These are phyloP conservation scores for Meripilus lineatus DNA, from an alignment of 1,284 basidiomycete species.

Conservation along the genomic window DNA sequence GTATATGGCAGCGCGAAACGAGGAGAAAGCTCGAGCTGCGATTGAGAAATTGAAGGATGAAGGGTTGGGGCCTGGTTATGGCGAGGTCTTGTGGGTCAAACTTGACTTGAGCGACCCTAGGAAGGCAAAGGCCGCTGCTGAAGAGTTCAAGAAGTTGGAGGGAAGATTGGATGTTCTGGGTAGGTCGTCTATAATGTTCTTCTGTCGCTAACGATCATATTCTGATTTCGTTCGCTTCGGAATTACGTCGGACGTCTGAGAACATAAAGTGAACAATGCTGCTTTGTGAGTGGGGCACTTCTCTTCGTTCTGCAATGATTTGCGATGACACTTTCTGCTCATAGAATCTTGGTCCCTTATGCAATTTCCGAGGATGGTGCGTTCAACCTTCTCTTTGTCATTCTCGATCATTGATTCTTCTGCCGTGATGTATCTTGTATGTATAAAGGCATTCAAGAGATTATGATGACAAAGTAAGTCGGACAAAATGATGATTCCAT, in stretches of 20 bases:
- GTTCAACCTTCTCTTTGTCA: too few species aligned
- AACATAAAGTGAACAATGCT: slow-evolving; percentile 47
- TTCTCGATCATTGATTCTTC: too few species aligned
- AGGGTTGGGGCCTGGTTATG: slow-evolving; percentile 27
- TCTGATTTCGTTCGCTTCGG: not conserved
- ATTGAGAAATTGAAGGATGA: slow-evolving; percentile 31
- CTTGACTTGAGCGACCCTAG: slow-evolving; percentile 42
- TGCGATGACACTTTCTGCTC: too few species aligned
- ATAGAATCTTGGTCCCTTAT: too few species aligned
- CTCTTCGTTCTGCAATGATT: not conserved
- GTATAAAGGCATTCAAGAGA: slow-evolving; percentile 33
- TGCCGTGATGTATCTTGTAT: too few species aligned
- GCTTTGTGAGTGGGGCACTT: slow-evolving; percentile 31
- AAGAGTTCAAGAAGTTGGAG: slow-evolving; percentile 42
- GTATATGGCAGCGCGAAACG: slow-evolving; percentile 37
- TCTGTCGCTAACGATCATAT: too few species aligned
- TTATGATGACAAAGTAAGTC: slow-evolving; percentile 41
- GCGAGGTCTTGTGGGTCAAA: slow-evolving; percentile 39
- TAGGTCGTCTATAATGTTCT: too few species aligned
- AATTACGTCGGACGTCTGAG: slow-evolving; percentile 21
- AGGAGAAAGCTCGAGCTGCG: slow-evolving; percentile 34
- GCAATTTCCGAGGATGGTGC: too few species aligned
- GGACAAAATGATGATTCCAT: too few species aligned
- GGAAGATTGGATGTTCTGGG: slow-evolving; percentile 48
- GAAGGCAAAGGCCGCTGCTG: slow-evolving; percentile 38